Evolutionary conservation across 202 grass and related monocot species (phyloP), one percentile per base, ranked within the genome.

Genomic region (Miscanthus sacchariflorus): DNA sequence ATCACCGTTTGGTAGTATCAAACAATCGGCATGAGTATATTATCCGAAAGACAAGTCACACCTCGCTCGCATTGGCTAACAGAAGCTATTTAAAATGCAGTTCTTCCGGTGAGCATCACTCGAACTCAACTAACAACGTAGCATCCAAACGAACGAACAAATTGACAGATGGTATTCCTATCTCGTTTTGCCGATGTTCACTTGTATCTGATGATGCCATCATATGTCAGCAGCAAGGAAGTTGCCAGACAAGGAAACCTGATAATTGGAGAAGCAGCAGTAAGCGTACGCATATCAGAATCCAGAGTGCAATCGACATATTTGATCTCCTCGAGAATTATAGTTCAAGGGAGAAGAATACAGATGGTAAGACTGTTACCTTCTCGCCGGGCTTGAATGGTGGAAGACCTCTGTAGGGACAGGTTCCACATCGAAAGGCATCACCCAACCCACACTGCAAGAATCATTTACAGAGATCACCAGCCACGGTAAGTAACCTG

Each of bases 361-460:
- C 9, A 72, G 24, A 42, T 36, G 35, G 35, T 35, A 36, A 68
- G 56, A 43, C 4, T 38, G 1, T n/a, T 86, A 99, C 97, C 94
- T 99, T 99, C 78, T 99, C 97, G 5, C 97, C 97, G 56, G 90
- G 59, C 84, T 99, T 97, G 93, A 99, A 99, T 5, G 94, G 44
- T 10, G 96, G 86, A 6, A 96, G 94, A 24, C 96, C 96, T 85
- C 78, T 95, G 83, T 99, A 99, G 45, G 97, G 94, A 67, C 97
- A 99, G 10, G 94, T 88, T 64, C 91, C 63, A n/a, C 97, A 99
- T 21, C 97, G 72, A 78, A 99, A 99, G 8, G 97, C 97, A 72
- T 99, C 97, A 0, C 97, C 97, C 85, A 99, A 86, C 44, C 93
- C 91, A 88, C 97, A 99, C 94, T 99, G 85, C 74, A 95, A 91